Base-by-base conservation (phyloP, 768 basidiomycete genomes). In the Boletus insuetus region DNA sequence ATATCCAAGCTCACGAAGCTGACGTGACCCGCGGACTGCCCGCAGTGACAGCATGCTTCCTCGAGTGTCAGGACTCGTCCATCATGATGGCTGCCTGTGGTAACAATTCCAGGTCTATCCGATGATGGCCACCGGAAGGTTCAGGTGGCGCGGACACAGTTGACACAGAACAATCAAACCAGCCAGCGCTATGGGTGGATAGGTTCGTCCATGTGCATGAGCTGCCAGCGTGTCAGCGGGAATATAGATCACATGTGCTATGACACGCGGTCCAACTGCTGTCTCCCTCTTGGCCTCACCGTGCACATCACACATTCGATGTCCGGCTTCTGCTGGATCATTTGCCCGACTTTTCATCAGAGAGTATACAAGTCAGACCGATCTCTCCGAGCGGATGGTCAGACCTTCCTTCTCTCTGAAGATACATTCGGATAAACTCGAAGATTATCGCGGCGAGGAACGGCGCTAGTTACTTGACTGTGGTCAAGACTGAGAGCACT, bases 391-490 rank as follows among this genome's bases (percentile, higher is more conserved):
- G 77, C 4, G 89, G 88, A 8, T 94, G 91, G 91, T 87, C 86
- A 0, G 87, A 92, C 67, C 79, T 94, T 3, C 86, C 91, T 6
- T 93, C 92, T 0, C 63, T 67, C 83, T 6, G 93, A 94, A 73
- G 92, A 95, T 60, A 87, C 82, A 0, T 1, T 79, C 80, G 0
- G 76, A 78, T 7, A 91, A 94, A 59, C 72, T 77, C 3, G 83
- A 84, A 13, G 87, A 86, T 55, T 85, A 84, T 56, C 77, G 76
- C 37, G 78, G 82, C 22, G 82, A 85, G 39, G 91, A 93, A 68
- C 83, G 87, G 39, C 75, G 86, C 24, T 76, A 78, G 13, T 60
- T 84, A 34, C 73, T 91, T 39, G 84, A 89, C 17, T 75, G 74
- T 19, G 73, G 77, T 8, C 71, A 8, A 80, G 93, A 17, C 59